A percentile compares a stretch with the other conserved stretches of the same genome.
These are phyloP conservation scores for Fusarium sp. DNA, from an alignment of 2,329 filamentous ascomycete species.

Conservation along the genomic window DNA sequence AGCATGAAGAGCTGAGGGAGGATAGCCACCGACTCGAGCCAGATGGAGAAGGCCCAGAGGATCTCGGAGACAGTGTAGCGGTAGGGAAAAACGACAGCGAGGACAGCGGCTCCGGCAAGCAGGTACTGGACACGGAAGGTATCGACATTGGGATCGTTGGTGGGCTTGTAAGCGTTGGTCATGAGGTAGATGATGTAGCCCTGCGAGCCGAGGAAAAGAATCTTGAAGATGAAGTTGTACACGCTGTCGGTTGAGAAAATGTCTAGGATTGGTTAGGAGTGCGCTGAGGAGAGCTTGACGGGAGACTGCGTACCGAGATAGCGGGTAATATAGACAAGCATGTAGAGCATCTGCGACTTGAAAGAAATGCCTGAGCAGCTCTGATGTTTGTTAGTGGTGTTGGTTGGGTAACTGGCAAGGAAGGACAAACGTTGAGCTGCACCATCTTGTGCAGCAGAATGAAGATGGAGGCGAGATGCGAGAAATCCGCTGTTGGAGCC, in stretches of 20 bases:
- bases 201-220: constrained; percentile 90
- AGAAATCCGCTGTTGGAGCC: constrained; percentile 80
- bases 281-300: not conserved
- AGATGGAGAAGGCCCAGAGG: constrained; percentile 97
- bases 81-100: constrained; percentile 87
- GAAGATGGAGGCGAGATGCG: constrained; percentile 92
- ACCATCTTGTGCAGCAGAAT: constrained; percentile 98
- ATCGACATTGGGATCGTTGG: constrained; percentile 95
- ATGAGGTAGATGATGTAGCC: constrained; percentile 98
- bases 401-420: constrained; percentile 22
- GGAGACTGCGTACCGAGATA: constrained; percentile 77
- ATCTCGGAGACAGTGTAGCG: constrained; percentile 86
- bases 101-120: constrained; percentile 79
- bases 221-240: constrained; percentile 96
- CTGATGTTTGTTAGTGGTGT: constrained; percentile 59
- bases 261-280: constrained; percentile 62
- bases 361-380: constrained; percentile 98
- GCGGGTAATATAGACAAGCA: constrained; percentile 91
- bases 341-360: constrained; percentile 96
- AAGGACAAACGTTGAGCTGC: constrained; percentile 77
- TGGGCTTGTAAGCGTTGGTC: constrained; percentile 97
- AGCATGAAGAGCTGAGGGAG: constrained; percentile 98
- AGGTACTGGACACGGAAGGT: constrained; percentile 98
- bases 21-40: constrained; percentile 96
- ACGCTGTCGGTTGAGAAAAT: constrained; percentile 84